These are phyloP conservation scores for Pseudogymnoascus sp. DNA, from an alignment of 2,329 filamentous ascomycete species.

Conservation along the genomic window DNA sequence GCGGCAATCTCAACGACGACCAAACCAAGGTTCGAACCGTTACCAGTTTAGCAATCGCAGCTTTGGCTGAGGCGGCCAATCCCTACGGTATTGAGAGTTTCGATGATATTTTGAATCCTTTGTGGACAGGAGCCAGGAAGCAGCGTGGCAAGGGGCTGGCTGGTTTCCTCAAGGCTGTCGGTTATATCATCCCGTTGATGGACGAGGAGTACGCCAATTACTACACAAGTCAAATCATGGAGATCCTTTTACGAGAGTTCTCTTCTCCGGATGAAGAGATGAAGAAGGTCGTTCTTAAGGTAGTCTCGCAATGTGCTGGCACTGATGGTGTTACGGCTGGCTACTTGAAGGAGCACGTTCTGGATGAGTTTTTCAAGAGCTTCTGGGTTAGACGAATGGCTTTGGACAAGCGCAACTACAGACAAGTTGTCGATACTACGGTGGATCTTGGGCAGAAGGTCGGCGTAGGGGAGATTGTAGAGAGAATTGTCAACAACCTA, in stretches of 20 bases:
- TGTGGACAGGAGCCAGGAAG: constrained; percentile 94
- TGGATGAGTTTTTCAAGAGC: constrained; percentile 96
- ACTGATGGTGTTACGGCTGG: constrained; percentile 91
- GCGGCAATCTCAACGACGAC: constrained; percentile 91
- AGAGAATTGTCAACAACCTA: constrained; percentile 86
- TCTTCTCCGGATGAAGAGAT: constrained; percentile 97
- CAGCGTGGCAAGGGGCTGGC: constrained; percentile 94
- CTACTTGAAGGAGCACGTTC: constrained; percentile 90
- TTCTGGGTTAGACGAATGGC: constrained; percentile 99
- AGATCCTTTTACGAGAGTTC: constrained; percentile 92
- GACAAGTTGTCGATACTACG: constrained; percentile 95
- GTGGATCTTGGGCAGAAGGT: constrained; percentile 97
- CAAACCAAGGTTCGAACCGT: constrained; percentile 97
- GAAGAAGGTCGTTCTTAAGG: constrained; percentile 98
- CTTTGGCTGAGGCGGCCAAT: constrained; percentile 90
- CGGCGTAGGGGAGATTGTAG: constrained; percentile 90
- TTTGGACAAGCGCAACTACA: constrained; percentile 93
- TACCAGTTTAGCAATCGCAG: constrained; percentile 88
- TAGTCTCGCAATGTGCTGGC: constrained; percentile 89
- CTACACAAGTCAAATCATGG: constrained; percentile 98
- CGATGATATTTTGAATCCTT: constrained; percentile 90
- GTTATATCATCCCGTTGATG: constrained; percentile 98
- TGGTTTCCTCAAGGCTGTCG: constrained; percentile 93
- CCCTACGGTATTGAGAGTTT: constrained; percentile 99
- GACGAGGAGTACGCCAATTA: constrained; percentile 99